A percentile compares a stretch with the other conserved stretches of the same genome.
These are phyloP conservation scores for Paramecium bursaria DNA, from an alignment of 73 alveolate genomes.

Conservation along the genomic window DNA sequence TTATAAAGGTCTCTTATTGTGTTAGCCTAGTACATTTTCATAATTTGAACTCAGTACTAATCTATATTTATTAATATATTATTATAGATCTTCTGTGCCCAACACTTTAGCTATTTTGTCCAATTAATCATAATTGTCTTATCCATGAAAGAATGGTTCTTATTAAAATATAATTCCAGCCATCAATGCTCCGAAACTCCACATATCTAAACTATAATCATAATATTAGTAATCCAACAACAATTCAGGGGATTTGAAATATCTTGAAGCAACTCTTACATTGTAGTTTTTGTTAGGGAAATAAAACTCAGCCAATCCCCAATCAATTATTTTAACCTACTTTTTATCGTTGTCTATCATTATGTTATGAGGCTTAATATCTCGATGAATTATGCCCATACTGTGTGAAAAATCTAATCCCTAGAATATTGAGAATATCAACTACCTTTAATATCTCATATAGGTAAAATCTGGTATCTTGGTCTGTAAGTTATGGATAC, in stretches of 20 bases:
- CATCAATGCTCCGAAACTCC: conserved; percentile 82
- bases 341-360: conserved; percentile 83
- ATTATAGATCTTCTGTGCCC: conserved; percentile 81
- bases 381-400: conserved; percentile 90
- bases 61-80: conserved; percentile 79
- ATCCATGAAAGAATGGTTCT: conserved; percentile 91
- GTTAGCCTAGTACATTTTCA: conserved; percentile 75
- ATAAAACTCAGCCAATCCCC: conserved; percentile 93
- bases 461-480: conserved; percentile 92
- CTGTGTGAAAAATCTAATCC: conserved; percentile 84
- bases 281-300: conserved; percentile 83
- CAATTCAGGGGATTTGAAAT: conserved; percentile 77
- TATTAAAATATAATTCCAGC: conserved; percentile 82
- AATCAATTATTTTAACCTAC: conserved; percentile 83
- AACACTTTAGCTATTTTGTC: conserved; percentile 87
- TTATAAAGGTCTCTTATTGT: conserved; percentile 80
- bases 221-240: conserved; percentile 75
- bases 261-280: conserved; percentile 78
- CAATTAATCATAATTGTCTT: conserved; percentile 83
- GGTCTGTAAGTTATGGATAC: conserved; percentile 91
- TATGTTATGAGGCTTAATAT: conserved; percentile 88
- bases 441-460: conserved; percentile 89
- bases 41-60: conserved; percentile 72
- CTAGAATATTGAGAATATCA: conserved; percentile 60
- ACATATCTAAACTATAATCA: conserved; percentile 83